phyloP scores from a whole-genome alignment of 2,329 filamentous ascomycete genomes.

The Colletotrichum cordylinicola region DNA sequence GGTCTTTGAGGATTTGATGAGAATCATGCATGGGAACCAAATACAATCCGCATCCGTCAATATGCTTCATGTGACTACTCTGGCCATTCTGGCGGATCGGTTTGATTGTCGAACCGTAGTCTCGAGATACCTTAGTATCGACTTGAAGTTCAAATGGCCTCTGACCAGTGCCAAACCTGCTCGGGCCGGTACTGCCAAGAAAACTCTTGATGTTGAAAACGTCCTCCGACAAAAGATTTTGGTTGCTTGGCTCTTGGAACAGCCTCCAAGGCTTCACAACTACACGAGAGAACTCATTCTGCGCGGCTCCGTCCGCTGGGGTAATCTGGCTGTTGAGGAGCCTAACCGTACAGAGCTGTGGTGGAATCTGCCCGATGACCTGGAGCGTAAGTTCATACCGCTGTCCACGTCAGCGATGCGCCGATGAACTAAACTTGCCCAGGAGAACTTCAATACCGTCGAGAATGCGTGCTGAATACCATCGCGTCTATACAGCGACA shows the following conservation, averaged over 20 bases:
- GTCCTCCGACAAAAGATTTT: conserved; percentile 72
- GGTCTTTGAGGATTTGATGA: conserved; percentile 71
- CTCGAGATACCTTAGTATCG: conserved; percentile 54
- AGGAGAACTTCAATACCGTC: conserved; percentile 72
- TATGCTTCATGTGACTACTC: conserved; percentile 68
- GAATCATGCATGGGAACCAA: conserved; percentile 65
- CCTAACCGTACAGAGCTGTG: conserved; percentile 53
- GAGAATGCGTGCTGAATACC: conserved; percentile 71
- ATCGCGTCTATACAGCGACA: conserved; percentile 73
- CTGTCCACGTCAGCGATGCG: background rate
- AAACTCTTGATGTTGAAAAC: conserved; percentile 63
- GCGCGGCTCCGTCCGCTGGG: conserved; percentile 68
- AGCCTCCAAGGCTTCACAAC: conserved; percentile 63
- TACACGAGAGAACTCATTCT: conserved; percentile 71
- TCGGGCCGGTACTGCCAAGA: conserved; percentile 38
- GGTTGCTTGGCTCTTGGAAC: conserved; percentile 69
- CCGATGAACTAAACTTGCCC: background rate
- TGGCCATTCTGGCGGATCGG: conserved; percentile 75
- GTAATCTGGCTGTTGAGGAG: conserved; percentile 39
- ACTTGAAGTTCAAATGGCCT: conserved; percentile 62
- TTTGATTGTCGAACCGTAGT: conserved; percentile 70
- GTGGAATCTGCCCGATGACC: conserved; percentile 74
- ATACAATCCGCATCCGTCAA: conserved; percentile 46
- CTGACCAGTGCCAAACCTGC: conserved; percentile 43
- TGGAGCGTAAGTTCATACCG: conserved; percentile 62